Percentiles rank a stretch among this genome's conserved stretches.
Evolutionary conservation across 768 basidiomycete species (phyloP).

Genomic region (Russula griseocarnosa): DNA sequence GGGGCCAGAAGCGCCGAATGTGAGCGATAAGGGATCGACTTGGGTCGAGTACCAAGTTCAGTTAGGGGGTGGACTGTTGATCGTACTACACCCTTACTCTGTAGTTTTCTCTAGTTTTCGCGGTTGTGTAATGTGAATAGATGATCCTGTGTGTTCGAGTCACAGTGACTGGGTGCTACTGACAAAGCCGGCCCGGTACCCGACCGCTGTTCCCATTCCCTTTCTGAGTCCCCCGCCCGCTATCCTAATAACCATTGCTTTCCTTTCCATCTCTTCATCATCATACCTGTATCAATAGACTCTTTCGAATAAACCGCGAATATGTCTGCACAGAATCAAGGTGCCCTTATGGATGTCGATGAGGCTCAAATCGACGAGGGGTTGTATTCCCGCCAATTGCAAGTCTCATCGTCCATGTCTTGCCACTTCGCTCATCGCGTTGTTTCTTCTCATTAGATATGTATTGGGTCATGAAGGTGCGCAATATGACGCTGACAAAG

Average conservation of each 20-base stretch:
- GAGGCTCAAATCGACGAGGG: constrained; percentile 89
- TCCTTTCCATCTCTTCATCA: constrained; percentile 1
- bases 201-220: background rate
- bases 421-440: constrained; percentile 24
- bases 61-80: constrained; percentile 6
- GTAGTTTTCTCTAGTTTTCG: background rate
- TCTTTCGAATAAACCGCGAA: constrained; percentile 10
- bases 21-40: background rate
- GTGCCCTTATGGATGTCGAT: constrained; percentile 76
- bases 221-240: too few relatives aligned
- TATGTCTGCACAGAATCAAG: constrained; percentile 40
- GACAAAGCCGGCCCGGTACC: constrained; percentile 9
- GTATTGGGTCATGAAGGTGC: constrained; percentile 95
- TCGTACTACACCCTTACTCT: background rate
- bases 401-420: constrained; percentile 37
- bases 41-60: background rate
- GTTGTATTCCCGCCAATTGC: constrained; percentile 91
- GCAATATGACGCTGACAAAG: constrained; percentile 12
- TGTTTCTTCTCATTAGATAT: constrained; percentile 51
- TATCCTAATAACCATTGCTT: background rate
- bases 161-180: too few relatives aligned
- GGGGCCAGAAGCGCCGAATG: background rate
- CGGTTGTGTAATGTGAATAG: background rate
- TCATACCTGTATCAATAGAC: constrained; percentile 9
- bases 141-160: background rate